phyloP scores from a whole-genome alignment of 1,139 yeast genomes.

The Geotrichum phurueaensis region DNA sequence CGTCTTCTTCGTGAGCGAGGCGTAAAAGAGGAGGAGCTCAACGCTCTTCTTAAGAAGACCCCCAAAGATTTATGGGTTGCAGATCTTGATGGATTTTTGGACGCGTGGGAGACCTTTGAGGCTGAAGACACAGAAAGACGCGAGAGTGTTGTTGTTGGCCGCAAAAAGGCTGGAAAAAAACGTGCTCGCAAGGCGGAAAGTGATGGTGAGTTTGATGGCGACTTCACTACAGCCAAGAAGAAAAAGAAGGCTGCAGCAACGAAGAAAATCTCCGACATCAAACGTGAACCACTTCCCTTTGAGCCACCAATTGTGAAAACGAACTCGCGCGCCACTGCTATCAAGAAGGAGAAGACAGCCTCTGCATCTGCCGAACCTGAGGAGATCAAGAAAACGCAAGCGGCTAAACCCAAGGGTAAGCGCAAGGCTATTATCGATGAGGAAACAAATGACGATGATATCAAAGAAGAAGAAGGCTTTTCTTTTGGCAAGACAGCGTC shows the following conservation, averaged over 20 bases:
- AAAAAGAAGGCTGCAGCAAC: constrained; percentile 18
- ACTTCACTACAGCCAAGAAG: constrained; percentile 18
- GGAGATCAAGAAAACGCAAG: neutral
- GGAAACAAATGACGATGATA: constrained; percentile 6
- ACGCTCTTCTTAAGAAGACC: constrained; percentile 54
- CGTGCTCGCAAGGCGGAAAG: constrained; percentile 3
- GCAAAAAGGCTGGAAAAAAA: constrained; percentile 21
- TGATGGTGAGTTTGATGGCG: constrained; percentile 24
- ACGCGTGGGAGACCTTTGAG: constrained; percentile 60
- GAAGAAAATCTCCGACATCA: constrained; percentile 13
- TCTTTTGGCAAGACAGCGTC: constrained; percentile 17
- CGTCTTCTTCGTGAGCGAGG: constrained; percentile 66
- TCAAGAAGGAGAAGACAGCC: neutral
- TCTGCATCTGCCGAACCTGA: neutral
- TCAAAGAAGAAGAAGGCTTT: constrained; percentile 3
- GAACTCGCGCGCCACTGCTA: neutral
- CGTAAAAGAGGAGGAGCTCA: constrained; percentile 67
- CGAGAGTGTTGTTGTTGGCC: constrained; percentile 25
- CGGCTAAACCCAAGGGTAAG: neutral
- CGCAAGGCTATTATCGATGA: constrained; percentile 1
- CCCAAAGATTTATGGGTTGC: constrained; percentile 86
- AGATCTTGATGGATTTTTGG: constrained; percentile 71
- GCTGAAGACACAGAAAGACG: constrained; percentile 46
- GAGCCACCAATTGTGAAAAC: constrained; percentile 3
- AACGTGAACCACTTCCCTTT: constrained; percentile 7